Evolutionary conservation across 495 filamentous ascomycete genomes (phyloP), one percentile per base, ranked within the genome.

Genomic region (Xylaria flabelliformis): DNA sequence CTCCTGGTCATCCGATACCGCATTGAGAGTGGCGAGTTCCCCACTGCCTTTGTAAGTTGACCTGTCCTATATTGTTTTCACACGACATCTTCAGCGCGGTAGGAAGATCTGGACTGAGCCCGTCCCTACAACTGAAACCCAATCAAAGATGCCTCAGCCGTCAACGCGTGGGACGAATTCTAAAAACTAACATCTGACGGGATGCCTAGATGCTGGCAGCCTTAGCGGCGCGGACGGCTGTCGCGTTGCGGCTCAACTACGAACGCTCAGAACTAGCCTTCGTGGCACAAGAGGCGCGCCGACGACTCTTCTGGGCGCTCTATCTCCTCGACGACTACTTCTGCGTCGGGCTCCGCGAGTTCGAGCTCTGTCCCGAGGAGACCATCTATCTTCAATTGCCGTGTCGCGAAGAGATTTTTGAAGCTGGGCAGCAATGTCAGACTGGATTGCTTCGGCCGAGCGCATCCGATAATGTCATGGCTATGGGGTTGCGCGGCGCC

Each of bases 211-310:
- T 78, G 76, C 62, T 78, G 4, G 72, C 77, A 2, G 77, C 76
- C 1, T 61, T 80, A 0, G 78, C 78, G 24, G 73, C 76, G 21
- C 73, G 78, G 4, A 78, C 74, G 17, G 78, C 78, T 12, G 32
- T 77, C 12, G 76, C 76, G 1, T 64, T 78, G 8, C 76, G 78
- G 34, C 51, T 80, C 19, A 80, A 80, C 64, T 80, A 78, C 58
- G 78, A 79, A 50, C 73, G 72, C 32, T 69, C 73, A 0, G 76
- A 80, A 44, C 63, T 80, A 7, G 64, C 71, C 36, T 67, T 75
- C 13, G 72, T 80, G 6, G 76, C 76, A 5, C 78, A 78, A 58
- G 78, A 80, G 65, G 74, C 73, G 29, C 76, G 78, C 2, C 72
- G 78, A 8, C 73, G 78, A 26, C 66, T 80, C 8, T 77, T 77